Percentiles rank a stretch among this genome's conserved stretches.
Evolutionary conservation across 176 grass and related monocot genomes (phyloP).

Genomic region (Triticum turgidum): DNA sequence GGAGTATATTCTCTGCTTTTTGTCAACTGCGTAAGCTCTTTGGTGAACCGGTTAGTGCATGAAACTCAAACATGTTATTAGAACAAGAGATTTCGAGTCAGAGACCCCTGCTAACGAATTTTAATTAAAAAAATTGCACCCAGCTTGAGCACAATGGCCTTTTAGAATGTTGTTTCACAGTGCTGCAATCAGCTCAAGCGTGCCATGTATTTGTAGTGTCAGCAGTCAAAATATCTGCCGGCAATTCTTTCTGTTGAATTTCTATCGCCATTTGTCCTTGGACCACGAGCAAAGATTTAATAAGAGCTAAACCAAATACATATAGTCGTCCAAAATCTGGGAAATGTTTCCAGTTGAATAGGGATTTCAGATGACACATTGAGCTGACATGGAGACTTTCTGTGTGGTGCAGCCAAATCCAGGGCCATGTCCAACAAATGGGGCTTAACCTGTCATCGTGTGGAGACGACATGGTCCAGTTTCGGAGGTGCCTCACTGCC

Average conservation of each 20-base stretch:
- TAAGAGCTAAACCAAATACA: neutral
- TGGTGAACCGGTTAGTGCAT: neutral
- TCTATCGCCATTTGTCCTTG: neutral
- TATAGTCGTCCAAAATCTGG: neutral
- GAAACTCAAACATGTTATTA: neutral
- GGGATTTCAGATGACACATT: neutral
- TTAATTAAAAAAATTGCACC: neutral
- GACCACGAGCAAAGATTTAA: neutral
- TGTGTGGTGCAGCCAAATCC: slow-evolving; percentile 68
- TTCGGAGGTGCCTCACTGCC: slow-evolving; percentile 77
- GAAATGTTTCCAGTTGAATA: neutral
- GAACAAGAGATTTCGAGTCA: neutral
- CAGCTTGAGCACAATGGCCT: neutral
- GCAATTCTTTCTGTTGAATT: neutral
- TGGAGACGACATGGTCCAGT: slow-evolving; percentile 75
- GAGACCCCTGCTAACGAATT: neutral
- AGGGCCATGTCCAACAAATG: slow-evolving; percentile 83
- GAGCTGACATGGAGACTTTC: slow-evolving; percentile 18
- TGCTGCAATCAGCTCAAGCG: neutral
- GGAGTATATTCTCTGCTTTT: neutral
- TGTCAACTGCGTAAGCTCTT: neutral
- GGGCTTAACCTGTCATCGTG: slow-evolving; percentile 64
- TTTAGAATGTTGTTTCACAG: neutral
- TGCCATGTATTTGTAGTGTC: neutral
- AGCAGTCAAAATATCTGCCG: neutral